Base-by-base conservation (phyloP, 306 rosid genomes). In the Mimosa bimucronata region DNA sequence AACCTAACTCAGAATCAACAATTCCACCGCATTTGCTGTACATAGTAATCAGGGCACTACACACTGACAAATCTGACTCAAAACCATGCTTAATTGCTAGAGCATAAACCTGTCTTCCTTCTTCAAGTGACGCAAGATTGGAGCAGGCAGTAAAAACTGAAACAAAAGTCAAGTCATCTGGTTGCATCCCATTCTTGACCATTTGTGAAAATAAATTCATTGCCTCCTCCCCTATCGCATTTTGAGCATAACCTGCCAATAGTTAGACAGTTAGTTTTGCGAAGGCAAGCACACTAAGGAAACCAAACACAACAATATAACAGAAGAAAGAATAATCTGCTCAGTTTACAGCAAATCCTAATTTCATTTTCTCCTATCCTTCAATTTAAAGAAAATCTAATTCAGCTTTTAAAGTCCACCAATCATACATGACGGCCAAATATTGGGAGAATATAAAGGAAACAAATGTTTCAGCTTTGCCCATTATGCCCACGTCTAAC, bases 131-230 rank as follows among this genome's bases (percentile, higher is more conserved):
- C 11, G 74, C 53, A 69, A 69, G 74, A 69, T 37, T 23, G 19
- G 74, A 69, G 40, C 55, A 69, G 34, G 74, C 74, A 69, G 31
- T 69, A 69, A 69, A 69, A 69, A 69, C n/a, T 69, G 74, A 41
- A 41, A 69, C 74, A 42, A 69, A 69, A 41, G 74, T 21, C n/a
- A 42, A 21, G 37, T 69, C 74, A 69, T 69, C 74, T 25, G 55
- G 74, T 42, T 69, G 74, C 74, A 69, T 69, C 3, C 55, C 74
- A 41, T n/a, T 69, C 74, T 69, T 41, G 53, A 41, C n/a, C 74
- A 69, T 69, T 41, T 69, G 31, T 41, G 74, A 69, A 42, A 69
- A 69, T 5, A 69, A 69, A 69, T 69, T 69, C 55, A 69, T 69
- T 41, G 74, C 55, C 74, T 69, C 74, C 37, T 42, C 74, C 37